Base-by-base conservation (phyloP, 2,329 filamentous ascomycete genomes). In the Fusarium dlaminii region DNA sequence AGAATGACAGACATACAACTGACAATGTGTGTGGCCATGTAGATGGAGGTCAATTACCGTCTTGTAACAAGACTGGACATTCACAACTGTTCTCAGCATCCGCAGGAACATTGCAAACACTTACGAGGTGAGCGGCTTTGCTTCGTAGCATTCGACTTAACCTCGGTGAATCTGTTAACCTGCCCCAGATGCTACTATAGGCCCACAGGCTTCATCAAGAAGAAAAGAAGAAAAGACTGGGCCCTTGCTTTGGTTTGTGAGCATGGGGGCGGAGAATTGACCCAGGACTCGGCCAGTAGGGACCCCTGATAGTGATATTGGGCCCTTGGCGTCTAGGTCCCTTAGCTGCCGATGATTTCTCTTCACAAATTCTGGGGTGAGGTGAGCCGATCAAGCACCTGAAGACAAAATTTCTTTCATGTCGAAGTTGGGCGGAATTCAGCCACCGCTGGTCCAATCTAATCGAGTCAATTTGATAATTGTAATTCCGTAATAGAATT, bases 81-180 rank as follows among this genome's bases (percentile, higher is more conserved):
- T 43, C 62, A 61, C 24, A 61, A 32, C 24, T 42, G 20, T 40
- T n/a, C 20, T 29, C 29, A 15, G 12, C 36, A 32, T 36, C 18
- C 30, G 45, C 43, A 24, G 58, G 55, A 48, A 18, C n/a, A 36
- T 52, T 32, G 43, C 36, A 55, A n/a, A n/a, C 46, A 57, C 42
- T 30, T 32, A 63, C 40, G 34, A 61, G 61, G 43, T 39, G 52
- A 30, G 30, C 30, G 29, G 22, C 37, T 63, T 42, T 48, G 45
- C 12, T 55, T 37, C 24, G 40, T 36, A 37, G 49, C 42, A 57
- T 66, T 52, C 40, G 62, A 68, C 58, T 66, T 77, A 75, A 77
- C 75, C 75, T 77, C 75, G 75, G 75, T 77, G 75, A 77, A 77
- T 72, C 55, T 57, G 40, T 36, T 64, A 48, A 62, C 46, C 36